Evolutionary conservation across 495 filamentous ascomycete genomes (phyloP).

Genomic region (Bathelium albidoporum): DNA sequence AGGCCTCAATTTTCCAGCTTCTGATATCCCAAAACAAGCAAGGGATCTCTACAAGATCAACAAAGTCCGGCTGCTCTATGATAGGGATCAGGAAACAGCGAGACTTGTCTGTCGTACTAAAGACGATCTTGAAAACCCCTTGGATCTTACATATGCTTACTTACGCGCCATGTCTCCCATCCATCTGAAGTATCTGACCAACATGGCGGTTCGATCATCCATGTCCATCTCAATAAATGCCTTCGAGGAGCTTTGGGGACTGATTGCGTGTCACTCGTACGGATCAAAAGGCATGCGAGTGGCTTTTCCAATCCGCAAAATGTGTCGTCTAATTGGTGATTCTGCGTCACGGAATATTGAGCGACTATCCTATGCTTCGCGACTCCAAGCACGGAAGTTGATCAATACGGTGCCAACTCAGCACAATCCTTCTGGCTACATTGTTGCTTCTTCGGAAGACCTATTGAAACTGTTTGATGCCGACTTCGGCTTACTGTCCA

Average conservation of each 20-base stretch:
- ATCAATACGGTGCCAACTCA: constrained; percentile 71
- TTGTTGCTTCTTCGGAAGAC: constrained; percentile 84
- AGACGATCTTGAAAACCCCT: constrained; percentile 63
- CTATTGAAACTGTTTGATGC: constrained; percentile 77
- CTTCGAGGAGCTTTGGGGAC: constrained; percentile 77
- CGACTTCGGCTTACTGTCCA: constrained; percentile 79
- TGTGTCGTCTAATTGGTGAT: constrained; percentile 88
- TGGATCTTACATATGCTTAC: constrained; percentile 80
- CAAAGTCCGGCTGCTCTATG: constrained; percentile 70
- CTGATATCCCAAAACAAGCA: constrained; percentile 82
- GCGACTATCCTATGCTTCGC: constrained; percentile 73
- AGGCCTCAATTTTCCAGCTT: constrained; percentile 81
- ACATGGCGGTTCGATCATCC: constrained; percentile 82
- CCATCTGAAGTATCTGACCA: constrained; percentile 77
- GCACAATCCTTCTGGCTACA: constrained; percentile 81
- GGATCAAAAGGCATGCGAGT: constrained; percentile 73
- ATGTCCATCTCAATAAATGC: constrained; percentile 93
- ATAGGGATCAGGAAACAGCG: constrained; percentile 63
- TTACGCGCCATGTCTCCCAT: constrained; percentile 87
- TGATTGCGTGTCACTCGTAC: constrained; percentile 83
- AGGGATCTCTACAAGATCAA: constrained; percentile 72
- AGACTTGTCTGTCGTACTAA: constrained; percentile 71
- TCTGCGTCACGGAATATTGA: constrained; percentile 83
- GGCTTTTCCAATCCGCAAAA: constrained; percentile 81
- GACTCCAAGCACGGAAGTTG: constrained; percentile 70